Percentiles rank a stretch among this genome's conserved stretches.
These are phyloP conservation scores for Backusella mclennaniae DNA, from an alignment of 192 early-diverging fungal species.

Conservation along the genomic window DNA sequence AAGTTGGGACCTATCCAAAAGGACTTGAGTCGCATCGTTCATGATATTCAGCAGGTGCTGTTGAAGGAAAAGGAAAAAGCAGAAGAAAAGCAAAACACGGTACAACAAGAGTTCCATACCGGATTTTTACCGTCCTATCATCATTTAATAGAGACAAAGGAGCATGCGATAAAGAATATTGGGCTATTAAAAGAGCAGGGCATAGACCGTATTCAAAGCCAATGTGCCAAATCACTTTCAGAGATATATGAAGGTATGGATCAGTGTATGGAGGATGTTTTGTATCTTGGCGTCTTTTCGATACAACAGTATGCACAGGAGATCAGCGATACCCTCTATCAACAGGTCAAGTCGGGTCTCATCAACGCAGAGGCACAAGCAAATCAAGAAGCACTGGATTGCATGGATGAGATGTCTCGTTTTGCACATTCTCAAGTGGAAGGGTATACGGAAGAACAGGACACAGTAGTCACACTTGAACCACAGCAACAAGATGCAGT, in stretches of 20 bases:
- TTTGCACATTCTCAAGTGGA: conserved; percentile 15
- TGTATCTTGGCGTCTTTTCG: conserved; percentile 74
- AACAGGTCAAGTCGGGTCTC: conserved; percentile 57
- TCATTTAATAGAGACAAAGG: conserved; percentile 68
- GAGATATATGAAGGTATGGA: background rate
- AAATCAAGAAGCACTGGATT: conserved; percentile 31
- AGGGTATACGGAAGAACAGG: background rate
- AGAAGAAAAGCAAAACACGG: conserved; percentile 52
- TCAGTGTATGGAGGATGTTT: background rate
- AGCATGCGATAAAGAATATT: conserved; percentile 59
- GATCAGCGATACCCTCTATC: conserved; percentile 61
- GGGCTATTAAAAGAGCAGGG: conserved; percentile 42
- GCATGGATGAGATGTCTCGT: conserved; percentile 38
- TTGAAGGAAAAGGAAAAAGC: conserved; percentile 65
- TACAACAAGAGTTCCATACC: conserved; percentile 56
- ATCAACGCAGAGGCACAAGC: conserved; percentile 56
- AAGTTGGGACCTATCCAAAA: conserved; percentile 91
- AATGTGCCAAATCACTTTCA: background rate
- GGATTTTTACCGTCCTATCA: conserved; percentile 64
- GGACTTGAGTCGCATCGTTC: conserved; percentile 82
- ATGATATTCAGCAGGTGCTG: conserved; percentile 70
- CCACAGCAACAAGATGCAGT: background rate
- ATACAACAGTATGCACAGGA: conserved; percentile 82
- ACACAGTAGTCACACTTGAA: background rate
- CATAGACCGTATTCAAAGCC: background rate